Percentiles rank a stretch among this genome's conserved stretches.
phyloP scores from a whole-genome alignment of 345 rosid genomes.

The Dimocarpus longan region DNA sequence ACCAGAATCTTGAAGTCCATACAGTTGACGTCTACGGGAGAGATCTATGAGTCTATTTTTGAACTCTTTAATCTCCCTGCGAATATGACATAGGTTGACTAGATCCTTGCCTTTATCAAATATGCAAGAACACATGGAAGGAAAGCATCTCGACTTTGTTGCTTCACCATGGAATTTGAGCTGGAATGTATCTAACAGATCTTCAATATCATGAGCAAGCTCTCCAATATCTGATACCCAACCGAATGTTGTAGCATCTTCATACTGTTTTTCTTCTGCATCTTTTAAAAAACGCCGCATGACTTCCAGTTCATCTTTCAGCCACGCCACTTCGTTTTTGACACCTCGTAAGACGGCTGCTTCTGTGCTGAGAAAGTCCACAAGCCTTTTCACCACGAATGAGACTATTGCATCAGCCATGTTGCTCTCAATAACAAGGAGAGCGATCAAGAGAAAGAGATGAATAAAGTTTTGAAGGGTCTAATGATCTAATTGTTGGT shows the following conservation, averaged over 20 bases:
- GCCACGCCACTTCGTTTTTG: no score
- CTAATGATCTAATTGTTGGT: no score
- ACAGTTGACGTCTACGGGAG: background rate
- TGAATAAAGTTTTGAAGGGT: no score
- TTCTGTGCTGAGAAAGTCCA: no score
- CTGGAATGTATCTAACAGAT: constrained; percentile 30
- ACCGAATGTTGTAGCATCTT: constrained; percentile 29
- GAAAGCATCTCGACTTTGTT: background rate
- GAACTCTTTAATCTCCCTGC: constrained; percentile 2
- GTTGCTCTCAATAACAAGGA: no score
- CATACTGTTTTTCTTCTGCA: constrained; percentile 36
- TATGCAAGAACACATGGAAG: background rate
- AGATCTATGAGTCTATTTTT: background rate
- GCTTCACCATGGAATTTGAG: background rate
- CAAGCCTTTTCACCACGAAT: no score
- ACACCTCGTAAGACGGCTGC: no score
- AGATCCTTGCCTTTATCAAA: no score
- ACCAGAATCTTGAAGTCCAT: constrained; percentile 13
- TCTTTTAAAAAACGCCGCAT: no score
- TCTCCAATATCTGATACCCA: constrained; percentile 37
- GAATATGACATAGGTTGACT: constrained; percentile 19
- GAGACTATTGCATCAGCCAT: no score
- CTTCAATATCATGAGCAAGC: constrained; percentile 40
- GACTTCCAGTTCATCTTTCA: no score
- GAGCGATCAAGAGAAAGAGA: no score